These are phyloP conservation scores for Cyberlindnera galapagoensis DNA, from an alignment of 805 yeast genomes.

Conservation along the genomic window DNA sequence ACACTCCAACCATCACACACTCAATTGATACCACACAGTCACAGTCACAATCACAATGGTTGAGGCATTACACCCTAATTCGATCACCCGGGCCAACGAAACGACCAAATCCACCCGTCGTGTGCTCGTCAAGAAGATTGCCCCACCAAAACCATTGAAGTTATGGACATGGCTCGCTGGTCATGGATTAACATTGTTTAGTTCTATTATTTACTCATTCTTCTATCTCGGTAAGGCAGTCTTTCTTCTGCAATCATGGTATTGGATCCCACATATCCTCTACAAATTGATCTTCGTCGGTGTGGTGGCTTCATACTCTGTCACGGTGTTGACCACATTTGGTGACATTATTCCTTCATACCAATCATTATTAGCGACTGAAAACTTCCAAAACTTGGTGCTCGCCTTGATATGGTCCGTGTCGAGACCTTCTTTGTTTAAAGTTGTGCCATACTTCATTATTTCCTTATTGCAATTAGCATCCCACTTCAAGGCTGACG, in stretches of 20 bases:
- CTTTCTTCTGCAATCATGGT: constrained; percentile 28
- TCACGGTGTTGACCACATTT: constrained; percentile 53
- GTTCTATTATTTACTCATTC: constrained; percentile 32
- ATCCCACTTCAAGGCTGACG: constrained; percentile 31
- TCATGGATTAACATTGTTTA: constrained; percentile 38
- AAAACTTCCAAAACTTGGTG: constrained; percentile 64
- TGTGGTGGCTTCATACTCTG: constrained; percentile 41
- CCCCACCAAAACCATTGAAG: constrained; percentile 33
- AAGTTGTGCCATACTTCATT: constrained; percentile 52
- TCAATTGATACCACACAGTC: no score
- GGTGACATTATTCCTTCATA: constrained; percentile 56
- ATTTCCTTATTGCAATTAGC: constrained; percentile 55
- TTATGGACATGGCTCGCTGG: constrained; percentile 52
- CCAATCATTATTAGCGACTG: constrained; percentile 60
- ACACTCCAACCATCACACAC: no score
- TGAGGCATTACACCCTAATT: constrained; percentile 11
- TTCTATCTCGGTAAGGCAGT: constrained; percentile 26
- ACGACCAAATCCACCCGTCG: constrained; percentile 24
- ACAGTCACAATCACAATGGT: constrained; percentile 4
- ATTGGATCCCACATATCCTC: constrained; percentile 39
- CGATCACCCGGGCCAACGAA: constrained; percentile 12
- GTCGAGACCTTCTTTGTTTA: constrained; percentile 58
- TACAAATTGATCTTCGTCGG: constrained; percentile 57
- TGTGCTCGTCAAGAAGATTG: constrained; percentile 29
- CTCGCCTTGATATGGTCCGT: constrained; percentile 55